A percentile compares a stretch with the other conserved stretches of the same genome.
Evolutionary conservation across 176 grass and related monocot species (phyloP).

Genomic region (Canna indica): DNA sequence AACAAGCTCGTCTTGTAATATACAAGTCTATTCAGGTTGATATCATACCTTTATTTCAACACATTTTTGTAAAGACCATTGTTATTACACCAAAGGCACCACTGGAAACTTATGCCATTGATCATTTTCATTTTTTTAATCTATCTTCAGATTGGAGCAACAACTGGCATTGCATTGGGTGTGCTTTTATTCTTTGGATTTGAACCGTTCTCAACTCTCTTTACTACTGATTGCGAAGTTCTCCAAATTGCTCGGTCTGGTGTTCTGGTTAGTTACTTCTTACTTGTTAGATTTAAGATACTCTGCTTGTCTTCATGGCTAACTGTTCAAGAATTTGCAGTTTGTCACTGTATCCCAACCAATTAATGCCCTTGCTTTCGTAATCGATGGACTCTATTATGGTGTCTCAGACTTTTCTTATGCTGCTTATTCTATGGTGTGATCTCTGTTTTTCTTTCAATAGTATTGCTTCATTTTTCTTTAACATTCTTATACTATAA

Average conservation of each 20-base stretch:
- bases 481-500: neutral
- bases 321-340: constrained; percentile 36
- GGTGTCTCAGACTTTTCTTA: constrained; percentile 82
- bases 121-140: constrained; percentile 8
- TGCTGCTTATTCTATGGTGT: constrained; percentile 78
- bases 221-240: constrained; percentile 67
- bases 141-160: constrained; percentile 48
- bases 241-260: constrained; percentile 51
- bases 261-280: constrained; percentile 56
- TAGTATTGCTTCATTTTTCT: too few species aligned
- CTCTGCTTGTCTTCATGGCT: neutral
- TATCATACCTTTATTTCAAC: neutral
- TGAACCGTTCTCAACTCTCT: constrained; percentile 49
- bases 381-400: constrained; percentile 73
- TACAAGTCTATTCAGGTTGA: constrained; percentile 66
- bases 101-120: neutral
- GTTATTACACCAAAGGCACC: neutral
- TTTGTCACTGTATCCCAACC: constrained; percentile 86
- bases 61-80: neutral
- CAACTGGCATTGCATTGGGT: constrained; percentile 54
- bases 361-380: constrained; percentile 81
- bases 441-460: neutral
- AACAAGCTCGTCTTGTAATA: constrained; percentile 55
- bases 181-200: constrained; percentile 64
- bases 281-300: neutral